phyloP scores from a whole-genome alignment of 129 eudicot genomes.

The Solidago caesia region DNA sequence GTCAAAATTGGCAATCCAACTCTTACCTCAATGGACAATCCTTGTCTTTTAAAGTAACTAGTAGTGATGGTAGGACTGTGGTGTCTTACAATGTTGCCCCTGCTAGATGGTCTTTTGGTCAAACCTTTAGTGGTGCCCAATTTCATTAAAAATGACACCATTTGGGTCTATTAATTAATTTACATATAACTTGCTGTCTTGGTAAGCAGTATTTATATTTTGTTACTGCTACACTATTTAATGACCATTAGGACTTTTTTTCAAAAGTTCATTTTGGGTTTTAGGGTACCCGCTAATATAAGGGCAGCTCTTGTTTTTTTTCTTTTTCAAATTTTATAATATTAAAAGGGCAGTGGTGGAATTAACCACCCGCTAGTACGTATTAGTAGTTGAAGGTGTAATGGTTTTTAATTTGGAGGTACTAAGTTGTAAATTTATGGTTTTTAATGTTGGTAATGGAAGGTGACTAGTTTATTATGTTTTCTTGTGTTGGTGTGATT shows the following conservation, averaged over 20 bases:
- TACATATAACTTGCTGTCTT: too few relatives aligned
- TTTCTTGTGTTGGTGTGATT: constrained; percentile 14
- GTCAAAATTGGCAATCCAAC: constrained; percentile 95
- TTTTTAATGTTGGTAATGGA: neutral
- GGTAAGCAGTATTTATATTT: constrained; percentile 1
- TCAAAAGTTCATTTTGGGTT: constrained; percentile 35
- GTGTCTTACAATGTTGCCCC: constrained; percentile 79
- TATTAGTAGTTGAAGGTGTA: constrained; percentile 20
- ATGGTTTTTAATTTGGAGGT: constrained; percentile 19
- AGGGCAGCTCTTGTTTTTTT: constrained; percentile 14
- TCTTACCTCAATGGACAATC: constrained; percentile 68
- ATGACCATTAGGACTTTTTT: constrained; percentile 40
- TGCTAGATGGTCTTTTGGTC: constrained; percentile 83
- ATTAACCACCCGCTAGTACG: constrained; percentile 63
- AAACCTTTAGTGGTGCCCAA: constrained; percentile 74
- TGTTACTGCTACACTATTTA: constrained; percentile 3
- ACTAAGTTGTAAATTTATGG: constrained; percentile 29
- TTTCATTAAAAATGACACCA: constrained; percentile 31
- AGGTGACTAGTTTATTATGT: constrained; percentile 7
- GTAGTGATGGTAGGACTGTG: constrained; percentile 71
- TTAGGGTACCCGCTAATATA: constrained; percentile 30
- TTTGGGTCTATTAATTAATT: too few relatives aligned
- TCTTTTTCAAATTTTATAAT: constrained; percentile 4
- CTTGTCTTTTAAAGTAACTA: constrained; percentile 79
- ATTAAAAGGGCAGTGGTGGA: constrained; percentile 58